Evolutionary conservation across 345 rosid genomes (phyloP).

Genomic region (Eutrema heterophyllum): DNA sequence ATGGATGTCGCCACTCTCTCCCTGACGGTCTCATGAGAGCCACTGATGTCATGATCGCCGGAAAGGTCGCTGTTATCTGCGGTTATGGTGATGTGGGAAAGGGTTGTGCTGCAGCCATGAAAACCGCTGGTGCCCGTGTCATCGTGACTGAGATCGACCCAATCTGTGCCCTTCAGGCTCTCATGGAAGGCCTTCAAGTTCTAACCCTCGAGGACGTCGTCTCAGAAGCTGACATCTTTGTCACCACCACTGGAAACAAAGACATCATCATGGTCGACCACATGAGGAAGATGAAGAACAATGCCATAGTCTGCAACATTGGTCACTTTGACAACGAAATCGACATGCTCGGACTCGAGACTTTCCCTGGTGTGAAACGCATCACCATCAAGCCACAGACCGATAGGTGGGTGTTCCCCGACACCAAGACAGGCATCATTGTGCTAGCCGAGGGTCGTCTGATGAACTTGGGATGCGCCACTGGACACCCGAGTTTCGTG

Average conservation of each 20-base stretch:
- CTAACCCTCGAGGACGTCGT: conserved; percentile 53
- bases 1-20: conserved; percentile 96
- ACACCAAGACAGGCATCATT: conserved; percentile 56
- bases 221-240: conserved; percentile 58
- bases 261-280: conserved; percentile 59
- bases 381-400: conserved; percentile 73
- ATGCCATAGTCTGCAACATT: conserved; percentile 69
- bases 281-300: conserved; percentile 40
- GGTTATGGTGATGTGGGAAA: conserved; percentile 80
- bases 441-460: conserved; percentile 63
- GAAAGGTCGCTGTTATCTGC: conserved; percentile 68
- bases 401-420: conserved; percentile 31
- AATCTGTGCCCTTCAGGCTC: conserved; percentile 72
- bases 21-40: conserved; percentile 99
- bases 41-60: conserved; percentile 95
- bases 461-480: conserved; percentile 74
- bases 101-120: conserved; percentile 70
- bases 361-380: conserved; percentile 56
- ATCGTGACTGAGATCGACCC: conserved; percentile 74
- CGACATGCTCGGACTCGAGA: conserved; percentile 62
- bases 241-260: conserved; percentile 71
- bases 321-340: conserved; percentile 74
- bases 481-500: conserved; percentile 76
- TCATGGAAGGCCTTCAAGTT: conserved; percentile 66
- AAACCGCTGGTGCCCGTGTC: conserved; percentile 65